These are phyloP conservation scores for Mycosphaerelloides madeirae DNA, from an alignment of 2,329 filamentous ascomycete species.

Conservation along the genomic window DNA sequence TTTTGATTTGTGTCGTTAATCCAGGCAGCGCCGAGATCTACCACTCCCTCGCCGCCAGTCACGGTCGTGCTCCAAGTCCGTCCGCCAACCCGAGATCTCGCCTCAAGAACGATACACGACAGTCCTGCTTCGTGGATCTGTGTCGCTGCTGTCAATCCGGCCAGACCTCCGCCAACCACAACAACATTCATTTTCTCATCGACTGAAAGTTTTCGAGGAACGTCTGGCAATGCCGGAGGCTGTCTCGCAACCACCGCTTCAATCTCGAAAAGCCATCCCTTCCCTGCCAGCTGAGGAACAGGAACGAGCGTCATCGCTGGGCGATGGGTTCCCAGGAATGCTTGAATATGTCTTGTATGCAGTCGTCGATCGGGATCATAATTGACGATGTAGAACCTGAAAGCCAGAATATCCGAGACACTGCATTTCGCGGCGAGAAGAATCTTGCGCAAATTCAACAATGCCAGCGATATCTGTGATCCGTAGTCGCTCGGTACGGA, in stretches of 20 bases:
- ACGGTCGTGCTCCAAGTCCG: constrained; percentile 43
- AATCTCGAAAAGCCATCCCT: constrained; percentile 42
- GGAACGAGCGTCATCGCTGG: constrained; percentile 43
- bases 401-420: constrained; percentile 38
- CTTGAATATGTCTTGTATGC: constrained; percentile 37
- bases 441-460: constrained; percentile 6
- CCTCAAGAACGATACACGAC: constrained; percentile 25
- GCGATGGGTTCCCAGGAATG: constrained; percentile 37
- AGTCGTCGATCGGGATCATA: constrained; percentile 37
- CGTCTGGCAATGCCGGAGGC: no score
- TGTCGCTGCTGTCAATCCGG: constrained; percentile 24
- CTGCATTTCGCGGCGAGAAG: constrained; percentile 32
- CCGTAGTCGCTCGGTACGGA: constrained; percentile 1
- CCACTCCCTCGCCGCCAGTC: constrained; percentile 31
- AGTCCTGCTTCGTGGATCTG: constrained; percentile 19
- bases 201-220: not conserved
- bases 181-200: constrained; percentile 20
- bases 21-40: constrained; percentile 57
- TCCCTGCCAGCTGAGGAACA: constrained; percentile 37
- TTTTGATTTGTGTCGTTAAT: constrained; percentile 53
- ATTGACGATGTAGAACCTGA: constrained; percentile 43
- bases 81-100: constrained; percentile 29
- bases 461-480: constrained; percentile 4
- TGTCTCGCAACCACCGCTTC: constrained; percentile 38
- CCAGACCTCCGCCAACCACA: constrained; percentile 27